Base-by-base conservation (phyloP, 2,329 filamentous ascomycete species). In the Epichloe sibirici region DNA sequence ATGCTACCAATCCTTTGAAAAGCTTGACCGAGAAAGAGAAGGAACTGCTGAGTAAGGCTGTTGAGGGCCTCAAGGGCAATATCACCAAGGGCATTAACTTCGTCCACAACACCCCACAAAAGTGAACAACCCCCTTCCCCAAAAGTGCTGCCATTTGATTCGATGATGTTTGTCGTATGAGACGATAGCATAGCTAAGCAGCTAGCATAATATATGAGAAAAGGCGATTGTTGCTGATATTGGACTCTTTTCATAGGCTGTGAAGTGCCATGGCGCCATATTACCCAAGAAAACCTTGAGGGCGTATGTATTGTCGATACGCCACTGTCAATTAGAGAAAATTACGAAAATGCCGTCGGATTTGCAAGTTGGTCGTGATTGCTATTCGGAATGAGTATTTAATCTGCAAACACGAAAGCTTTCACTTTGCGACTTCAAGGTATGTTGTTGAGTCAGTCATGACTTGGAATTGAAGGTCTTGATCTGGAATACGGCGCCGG, bases 31-130 rank as follows among this genome's bases (percentile, higher is more conserved):
- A 89, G 47, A 82, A 89, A 74, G 93, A 97, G 82, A 87, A 95
- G 84, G 82, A 79, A 65, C 82, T 97, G 59, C 79, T 97, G 63
- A 76, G 86, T 63, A 84, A 81, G 65, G 82, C 79, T 69, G 78
- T 87, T 68, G 76, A 81, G 62, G 91, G 86, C 60, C 82, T 97
- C 57, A 86, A 90, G 78, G 85, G 82, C 74, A 97, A 97, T 77
- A 95, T 98, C 69, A 74, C 81, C 66, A 96, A 97, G 83, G 93
- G 93, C 68, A 77, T 96, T 67, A 82, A 84, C 68, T 98, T 97
- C 69, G 85, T 85, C 71, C 79, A 87, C 76, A 90, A 85, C 79
- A 82, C 88, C 69, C 86, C 89, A 67, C 82, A 89, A 82, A 90
- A 90, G 87, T 90, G 82, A 88, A 70, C 64, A 64, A 57, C 54